Evolutionary conservation across 2,329 filamentous ascomycete genomes (phyloP).

Genomic region (Botrytis tulipae): DNA sequence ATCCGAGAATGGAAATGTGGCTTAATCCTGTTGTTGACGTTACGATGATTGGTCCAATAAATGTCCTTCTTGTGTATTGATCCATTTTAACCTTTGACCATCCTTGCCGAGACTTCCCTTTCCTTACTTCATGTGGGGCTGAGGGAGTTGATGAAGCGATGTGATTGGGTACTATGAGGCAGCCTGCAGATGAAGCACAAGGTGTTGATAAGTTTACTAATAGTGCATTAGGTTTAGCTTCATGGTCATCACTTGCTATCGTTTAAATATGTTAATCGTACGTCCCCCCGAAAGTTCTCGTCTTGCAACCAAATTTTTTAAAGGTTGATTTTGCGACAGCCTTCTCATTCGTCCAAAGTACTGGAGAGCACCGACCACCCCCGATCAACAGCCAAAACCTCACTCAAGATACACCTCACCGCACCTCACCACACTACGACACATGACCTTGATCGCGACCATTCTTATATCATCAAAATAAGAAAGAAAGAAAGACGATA

Average conservation of each 20-base stretch:
- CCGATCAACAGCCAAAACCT: background rate
- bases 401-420: background rate
- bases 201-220: background rate
- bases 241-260: slow-evolving; percentile 8
- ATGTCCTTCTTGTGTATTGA: background rate
- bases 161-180: background rate
- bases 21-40: background rate
- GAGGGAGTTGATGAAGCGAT: accelerated
- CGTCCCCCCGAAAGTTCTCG: slow-evolving; percentile 19
- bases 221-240: slow-evolving; percentile 2
- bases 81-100: background rate
- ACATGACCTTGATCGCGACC: background rate
- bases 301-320: slow-evolving; percentile 22
- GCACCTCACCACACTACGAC: background rate
- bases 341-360: slow-evolving; percentile 20
- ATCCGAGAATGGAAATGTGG: slow-evolving; percentile 3
- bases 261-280: slow-evolving; percentile 21
- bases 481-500: background rate
- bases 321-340: slow-evolving; percentile 17
- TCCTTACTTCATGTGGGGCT: background rate
- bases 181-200: background rate
- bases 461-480: background rate
- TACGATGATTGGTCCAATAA: background rate
- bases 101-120: background rate
- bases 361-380: slow-evolving; percentile 5